Conservation (phyloP, 108 stramenopile genomes). For the Cyclotella distinguenda region DNA sequence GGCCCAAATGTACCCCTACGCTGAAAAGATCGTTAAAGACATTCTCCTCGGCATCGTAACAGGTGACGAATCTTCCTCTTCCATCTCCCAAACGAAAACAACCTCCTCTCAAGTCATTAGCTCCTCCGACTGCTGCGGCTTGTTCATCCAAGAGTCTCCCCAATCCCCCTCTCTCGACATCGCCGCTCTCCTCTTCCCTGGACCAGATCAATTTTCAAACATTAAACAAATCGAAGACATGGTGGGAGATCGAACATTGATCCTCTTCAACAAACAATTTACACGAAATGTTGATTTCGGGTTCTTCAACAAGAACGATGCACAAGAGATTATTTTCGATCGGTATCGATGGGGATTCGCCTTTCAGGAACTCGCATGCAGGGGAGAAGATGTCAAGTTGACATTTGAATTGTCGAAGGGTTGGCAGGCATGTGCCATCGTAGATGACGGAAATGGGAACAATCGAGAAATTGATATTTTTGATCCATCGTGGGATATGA, state of each 20-base stretch:
- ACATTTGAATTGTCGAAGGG: slow-evolving; percentile 52
- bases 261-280: slow-evolving; percentile 64
- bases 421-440: slow-evolving; percentile 58
- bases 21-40: slow-evolving; percentile 54
- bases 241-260: slow-evolving; percentile 54
- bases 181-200: slow-evolving; percentile 59
- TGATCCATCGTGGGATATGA: slow-evolving; percentile 30
- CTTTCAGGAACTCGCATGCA: slow-evolving; percentile 68
- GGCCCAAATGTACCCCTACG: slow-evolving; percentile 74
- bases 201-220: slow-evolving; percentile 57
- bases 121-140: slow-evolving; percentile 60
- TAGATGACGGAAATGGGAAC: slow-evolving; percentile 26
- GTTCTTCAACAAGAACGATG: slow-evolving; percentile 38
- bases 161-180: slow-evolving; percentile 51
- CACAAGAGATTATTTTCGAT: slow-evolving; percentile 44
- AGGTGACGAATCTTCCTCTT: slow-evolving; percentile 21
- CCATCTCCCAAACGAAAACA: background rate
- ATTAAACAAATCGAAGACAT: slow-evolving; percentile 57
- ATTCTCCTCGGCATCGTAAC: slow-evolving; percentile 49
- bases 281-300: slow-evolving; percentile 65
- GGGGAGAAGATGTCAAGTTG: slow-evolving; percentile 69
- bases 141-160: slow-evolving; percentile 63
- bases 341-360: slow-evolving; percentile 59
- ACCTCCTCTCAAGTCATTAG: slow-evolving; percentile 61
- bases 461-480: slow-evolving; percentile 46